Base-by-base conservation (phyloP, 345 rosid species). In the Mangifera indica region DNA sequence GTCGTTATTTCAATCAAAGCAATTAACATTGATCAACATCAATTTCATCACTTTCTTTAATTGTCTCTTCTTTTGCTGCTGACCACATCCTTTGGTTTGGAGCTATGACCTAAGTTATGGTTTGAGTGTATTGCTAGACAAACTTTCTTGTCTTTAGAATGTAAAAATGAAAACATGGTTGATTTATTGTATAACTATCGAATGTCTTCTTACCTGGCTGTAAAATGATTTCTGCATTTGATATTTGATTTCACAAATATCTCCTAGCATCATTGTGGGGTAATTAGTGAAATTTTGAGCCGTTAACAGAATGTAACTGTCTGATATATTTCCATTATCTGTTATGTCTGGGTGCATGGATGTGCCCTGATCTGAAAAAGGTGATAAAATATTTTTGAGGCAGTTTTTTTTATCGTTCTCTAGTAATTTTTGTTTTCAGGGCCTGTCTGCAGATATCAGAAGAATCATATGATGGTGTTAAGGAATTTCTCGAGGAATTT, bases 401-500 rank as follows among this genome's bases (percentile, higher is more conserved):
- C 49, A 34, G n/a, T 60, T 22, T 46, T 26, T 26, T 63, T 66
- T 13, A 75, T 57, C 59, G 24, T 48, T 49, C 56, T 57, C 67
- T 72, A 13, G 7, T 71, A 32, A 40, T 69, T 46, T 26, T 77
- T 29, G 46, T 53, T 66, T 72, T 60, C 77, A 92, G 98, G 86
- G 85, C 72, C 61, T 89, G 97, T 79, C 79, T 95, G 77, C 93
- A 92, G 79, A 84, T 90, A 78, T 86, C 91, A 57, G 87, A 72
- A 78, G 84, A 80, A 73, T 88, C 87, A 15, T 72, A 76, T 72
- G 60, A 70, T 15, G 93, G 84, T 51, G 86, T 81, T 63, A 67
- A 70, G 76, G 98, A 88, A 77, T 76, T 85, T 75, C 84, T 95
- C 40, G 91, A 91, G 79, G 96, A 87, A 45, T 91, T 88, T 78